Percentiles rank a stretch among this genome's conserved stretches.
Evolutionary conservation across 73 alveolate species (phyloP).

Genomic region (Durusdinium trenchii): DNA sequence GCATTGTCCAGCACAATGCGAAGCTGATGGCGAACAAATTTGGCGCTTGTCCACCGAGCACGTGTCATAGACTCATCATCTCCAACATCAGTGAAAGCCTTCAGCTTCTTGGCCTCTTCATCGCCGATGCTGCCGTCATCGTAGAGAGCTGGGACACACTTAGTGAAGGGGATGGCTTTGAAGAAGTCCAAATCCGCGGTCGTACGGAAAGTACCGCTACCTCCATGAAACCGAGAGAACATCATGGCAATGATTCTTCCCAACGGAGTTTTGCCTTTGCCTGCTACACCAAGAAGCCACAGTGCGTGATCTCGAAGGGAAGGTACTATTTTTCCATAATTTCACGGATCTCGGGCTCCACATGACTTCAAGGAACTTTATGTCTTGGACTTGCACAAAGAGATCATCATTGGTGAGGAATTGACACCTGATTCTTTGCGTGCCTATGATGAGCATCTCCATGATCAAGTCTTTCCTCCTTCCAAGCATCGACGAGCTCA

Average conservation of each 20-base stretch:
- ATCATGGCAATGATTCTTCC: conserved; percentile 23
- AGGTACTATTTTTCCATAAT: neutral
- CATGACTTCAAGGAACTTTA: neutral
- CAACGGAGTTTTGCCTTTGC: conserved; percentile 33
- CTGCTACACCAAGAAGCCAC: conserved; percentile 8
- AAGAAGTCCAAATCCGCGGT: neutral
- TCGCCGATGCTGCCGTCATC: conserved; percentile 1
- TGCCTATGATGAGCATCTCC: neutral
- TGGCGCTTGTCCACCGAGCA: conserved; percentile 33
- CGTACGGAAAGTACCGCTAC: neutral
- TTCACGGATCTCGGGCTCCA: conserved; percentile 10
- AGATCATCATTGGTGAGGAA: neutral
- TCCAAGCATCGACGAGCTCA: neutral
- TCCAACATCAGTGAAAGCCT: conserved; percentile 1
- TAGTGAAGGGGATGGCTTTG: conserved; percentile 7
- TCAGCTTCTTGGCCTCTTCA: neutral
- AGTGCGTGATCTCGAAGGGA: conserved; percentile 13
- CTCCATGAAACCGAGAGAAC: conserved; percentile 15
- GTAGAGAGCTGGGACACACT: conserved; percentile 13
- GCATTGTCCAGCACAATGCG: conserved; percentile 20
- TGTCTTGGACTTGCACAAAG: neutral
- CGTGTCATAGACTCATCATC: conserved; percentile 28
- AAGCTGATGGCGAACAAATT: conserved; percentile 5
- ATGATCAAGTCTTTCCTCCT: neutral
- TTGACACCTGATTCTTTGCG: neutral